Conservation (phyloP, 495 filamentous ascomycete genomes). For the Neurospora sp. region DNA sequence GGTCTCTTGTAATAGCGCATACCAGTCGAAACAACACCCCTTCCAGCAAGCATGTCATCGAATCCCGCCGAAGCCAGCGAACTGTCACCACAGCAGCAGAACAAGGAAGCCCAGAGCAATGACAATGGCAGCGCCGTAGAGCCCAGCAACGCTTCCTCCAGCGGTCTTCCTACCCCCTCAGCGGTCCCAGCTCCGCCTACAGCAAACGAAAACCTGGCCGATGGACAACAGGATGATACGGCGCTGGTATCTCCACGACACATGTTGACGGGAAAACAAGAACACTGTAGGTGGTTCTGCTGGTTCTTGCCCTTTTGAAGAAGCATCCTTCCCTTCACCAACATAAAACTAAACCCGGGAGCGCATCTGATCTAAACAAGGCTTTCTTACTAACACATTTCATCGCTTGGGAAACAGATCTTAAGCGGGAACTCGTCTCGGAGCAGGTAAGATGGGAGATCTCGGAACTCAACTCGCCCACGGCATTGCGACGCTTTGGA, state of each 20-base stretch:
- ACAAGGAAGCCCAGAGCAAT: background rate
- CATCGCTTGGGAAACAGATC: conserved; percentile 43
- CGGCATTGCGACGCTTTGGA: conserved; percentile 87
- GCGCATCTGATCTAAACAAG: background rate
- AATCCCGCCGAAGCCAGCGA: background rate
- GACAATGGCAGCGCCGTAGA: conserved; percentile 5
- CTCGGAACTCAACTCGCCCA: conserved; percentile 82
- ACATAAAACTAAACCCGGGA: background rate
- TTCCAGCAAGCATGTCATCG: background rate
- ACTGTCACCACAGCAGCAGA: background rate
- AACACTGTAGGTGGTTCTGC: conserved; percentile 63
- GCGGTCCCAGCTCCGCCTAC: conserved; percentile 1
- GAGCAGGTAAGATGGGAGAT: conserved; percentile 86
- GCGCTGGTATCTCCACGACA: conserved; percentile 19
- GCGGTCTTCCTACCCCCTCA: conserved; percentile 9
- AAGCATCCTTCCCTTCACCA: conserved; percentile 17
- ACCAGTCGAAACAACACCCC: background rate
- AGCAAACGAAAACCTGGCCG: conserved; percentile 1
- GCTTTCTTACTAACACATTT: background rate
- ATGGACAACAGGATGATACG: background rate
- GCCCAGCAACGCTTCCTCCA: background rate
- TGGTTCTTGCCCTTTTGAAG: background rate
- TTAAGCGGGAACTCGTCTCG: conserved; percentile 89
- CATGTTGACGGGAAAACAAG: conserved; percentile 84
- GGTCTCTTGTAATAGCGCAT: background rate